Evolutionary conservation across 73 alveolate genomes (phyloP), one percentile per base, ranked within the genome.

Genomic region (Paramecium sexaurelia): DNA sequence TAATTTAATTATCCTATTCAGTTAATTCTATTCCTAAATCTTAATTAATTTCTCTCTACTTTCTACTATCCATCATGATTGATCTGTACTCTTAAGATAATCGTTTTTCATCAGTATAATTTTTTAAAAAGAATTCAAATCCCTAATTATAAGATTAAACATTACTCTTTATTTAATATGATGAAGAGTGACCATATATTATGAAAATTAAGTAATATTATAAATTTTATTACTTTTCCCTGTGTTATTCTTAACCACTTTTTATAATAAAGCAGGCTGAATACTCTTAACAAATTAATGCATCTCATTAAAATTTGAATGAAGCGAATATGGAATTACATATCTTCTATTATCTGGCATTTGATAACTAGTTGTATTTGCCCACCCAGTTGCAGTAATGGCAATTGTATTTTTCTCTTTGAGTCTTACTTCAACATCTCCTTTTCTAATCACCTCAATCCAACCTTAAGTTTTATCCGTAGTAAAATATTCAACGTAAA

Each of bases 371-470:
- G 85, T 43, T 20, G 87, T 88, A 13, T 88, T 88, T 1, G 94
- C 94, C 94, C 94, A 71, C 0, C 86, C 86, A 35, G 86, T 71
- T 24, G 90, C 90, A 22, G 90, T 78, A 1, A 78, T 78, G 11
- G 90, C 90, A 41, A 78, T 78, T 2, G 90, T 19, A 22, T 78
- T 78, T 61, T 78, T 78, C 1, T 78, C 90, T 78, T 78, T 78
- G 8, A 78, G 55, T 41, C 90, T 78, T 3, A 11, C 19, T 20
- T 73, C 66, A 1, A 61, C 83, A 4, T 61, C 94, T 10, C 83
- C 66, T 47, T 88, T 88, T 69, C 94, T 88, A 3, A 88, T 88
- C 1, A 67, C 75, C 71, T 88, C 94, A 22, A 88, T 88, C 94
- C 94, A 88, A 0, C 94, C 88, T 22, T 66, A 20, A 86, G 57